Conservation (phyloP, 192 early-diverging fungal genomes). For the Dispira parvispora region DNA sequence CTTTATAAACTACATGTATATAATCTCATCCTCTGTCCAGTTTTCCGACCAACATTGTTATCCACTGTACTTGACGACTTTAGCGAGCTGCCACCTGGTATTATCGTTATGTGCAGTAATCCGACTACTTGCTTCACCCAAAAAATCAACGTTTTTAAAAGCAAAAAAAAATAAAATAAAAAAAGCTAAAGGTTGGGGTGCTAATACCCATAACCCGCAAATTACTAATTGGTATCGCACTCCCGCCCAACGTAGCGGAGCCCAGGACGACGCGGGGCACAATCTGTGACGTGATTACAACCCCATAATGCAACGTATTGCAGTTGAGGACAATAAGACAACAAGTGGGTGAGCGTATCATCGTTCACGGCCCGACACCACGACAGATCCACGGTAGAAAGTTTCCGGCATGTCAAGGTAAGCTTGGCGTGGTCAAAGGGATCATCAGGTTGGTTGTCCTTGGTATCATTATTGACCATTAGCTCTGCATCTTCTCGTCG, state of each 20-base stretch:
- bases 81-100: too few species aligned
- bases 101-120: too few species aligned
- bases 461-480: not conserved
- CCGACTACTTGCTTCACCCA: too few species aligned
- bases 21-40: too few species aligned
- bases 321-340: constrained; percentile 31
- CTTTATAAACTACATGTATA: too few species aligned
- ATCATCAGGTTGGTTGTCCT: not conserved
- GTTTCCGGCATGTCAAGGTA: constrained; percentile 3
- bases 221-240: constrained; percentile 22
- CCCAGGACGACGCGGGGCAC: constrained; percentile 29
- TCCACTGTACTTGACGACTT: too few species aligned
- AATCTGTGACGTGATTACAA: constrained; percentile 41
- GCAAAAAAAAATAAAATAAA: too few species aligned
- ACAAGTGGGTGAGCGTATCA: constrained; percentile 36
- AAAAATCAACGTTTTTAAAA: too few species aligned
- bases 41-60: too few species aligned
- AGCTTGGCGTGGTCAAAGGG: constrained; percentile 1
- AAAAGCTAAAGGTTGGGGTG: too few species aligned
- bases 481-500: not conserved
- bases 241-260: constrained; percentile 36
- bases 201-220: too few species aligned
- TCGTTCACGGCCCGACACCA: constrained; percentile 68
- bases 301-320: constrained; percentile 50
- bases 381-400: constrained; percentile 46